These are phyloP conservation scores for Clarireedia homoeocarpa DNA, from an alignment of 2,329 filamentous ascomycete species.

Conservation along the genomic window DNA sequence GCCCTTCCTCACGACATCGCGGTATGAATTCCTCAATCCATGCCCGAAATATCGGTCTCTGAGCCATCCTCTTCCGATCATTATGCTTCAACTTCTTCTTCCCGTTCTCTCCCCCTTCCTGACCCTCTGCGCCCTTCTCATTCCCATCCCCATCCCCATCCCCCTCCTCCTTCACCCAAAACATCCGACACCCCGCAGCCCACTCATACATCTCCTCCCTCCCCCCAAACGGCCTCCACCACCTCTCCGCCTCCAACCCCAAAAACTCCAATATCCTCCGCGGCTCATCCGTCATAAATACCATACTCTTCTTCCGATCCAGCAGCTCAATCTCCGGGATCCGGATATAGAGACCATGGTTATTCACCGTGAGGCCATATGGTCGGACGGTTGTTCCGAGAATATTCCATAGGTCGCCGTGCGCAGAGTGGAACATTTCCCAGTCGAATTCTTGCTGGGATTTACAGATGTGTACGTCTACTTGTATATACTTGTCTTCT, in stretches of 20 bases:
- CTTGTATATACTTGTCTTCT: slow-evolving; percentile 47
- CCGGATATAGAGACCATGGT: slow-evolving; percentile 55
- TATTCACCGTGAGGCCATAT: slow-evolving; percentile 58
- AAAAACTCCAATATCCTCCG: slow-evolving; percentile 52
- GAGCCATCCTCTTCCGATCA: slow-evolving; percentile 47
- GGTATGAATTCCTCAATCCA: slow-evolving; percentile 62
- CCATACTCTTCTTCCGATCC: slow-evolving; percentile 44
- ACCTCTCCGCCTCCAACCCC: slow-evolving; percentile 44
- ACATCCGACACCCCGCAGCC: slow-evolving; percentile 48
- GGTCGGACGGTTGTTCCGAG: slow-evolving; percentile 56
- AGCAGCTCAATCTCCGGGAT: slow-evolving; percentile 58
- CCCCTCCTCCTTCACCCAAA: slow-evolving; percentile 37
- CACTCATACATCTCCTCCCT: slow-evolving; percentile 55
- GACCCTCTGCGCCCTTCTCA: slow-evolving; percentile 11
- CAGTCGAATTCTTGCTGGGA: slow-evolving; percentile 43
- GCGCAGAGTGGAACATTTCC: slow-evolving; percentile 59
- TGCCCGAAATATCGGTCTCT: slow-evolving; percentile 47
- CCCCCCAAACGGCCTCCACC: slow-evolving; percentile 46
- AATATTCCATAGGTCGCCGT: slow-evolving; percentile 64
- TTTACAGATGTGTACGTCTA: slow-evolving; percentile 56
- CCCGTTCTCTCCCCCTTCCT: slow-evolving; percentile 28
- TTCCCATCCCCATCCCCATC: slow-evolving; percentile 17
- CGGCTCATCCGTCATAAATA: slow-evolving; percentile 55
- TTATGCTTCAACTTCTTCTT: slow-evolving; percentile 39
- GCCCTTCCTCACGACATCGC: slow-evolving; percentile 35